Conservation (phyloP, 2,329 filamentous ascomycete species). For the Diaporthe caulivora region DNA sequence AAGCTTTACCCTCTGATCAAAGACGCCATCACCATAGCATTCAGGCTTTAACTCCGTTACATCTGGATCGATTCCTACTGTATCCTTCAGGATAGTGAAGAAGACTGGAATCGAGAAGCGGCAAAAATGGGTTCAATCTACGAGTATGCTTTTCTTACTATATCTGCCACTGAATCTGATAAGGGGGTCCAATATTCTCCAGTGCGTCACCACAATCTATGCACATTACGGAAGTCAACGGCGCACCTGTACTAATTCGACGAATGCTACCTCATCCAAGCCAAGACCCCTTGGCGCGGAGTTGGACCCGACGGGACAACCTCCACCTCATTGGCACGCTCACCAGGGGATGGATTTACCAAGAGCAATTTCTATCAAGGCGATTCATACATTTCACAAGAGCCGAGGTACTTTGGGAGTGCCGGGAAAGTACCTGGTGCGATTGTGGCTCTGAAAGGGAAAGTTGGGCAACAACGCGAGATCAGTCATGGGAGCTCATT, state of each 20-base stretch:
- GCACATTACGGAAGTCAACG: neutral
- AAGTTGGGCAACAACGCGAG: too few species aligned
- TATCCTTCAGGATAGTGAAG: neutral
- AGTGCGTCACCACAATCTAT: too few species aligned
- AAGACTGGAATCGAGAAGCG: neutral
- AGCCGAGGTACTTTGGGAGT: constrained; percentile 20
- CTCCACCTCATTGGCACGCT: neutral
- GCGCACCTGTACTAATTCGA: neutral
- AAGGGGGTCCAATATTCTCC: neutral
- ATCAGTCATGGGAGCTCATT: too few species aligned
- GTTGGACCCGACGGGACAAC: too few species aligned
- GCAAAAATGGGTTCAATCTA: neutral
- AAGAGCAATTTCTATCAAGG: neutral
- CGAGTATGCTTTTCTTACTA: constrained; percentile 10
- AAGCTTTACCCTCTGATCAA: neutral
- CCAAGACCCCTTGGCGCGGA: too few species aligned
- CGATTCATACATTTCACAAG: neutral
- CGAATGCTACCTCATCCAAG: neutral
- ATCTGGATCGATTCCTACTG: constrained; percentile 7
- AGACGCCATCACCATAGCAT: neutral
- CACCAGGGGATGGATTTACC: neutral
- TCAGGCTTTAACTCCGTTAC: neutral
- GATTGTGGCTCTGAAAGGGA: neutral
- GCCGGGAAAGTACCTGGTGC: constrained; percentile 16
- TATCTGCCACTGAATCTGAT: neutral